Conservation (phyloP, 1,139 yeast genomes). For the Debaryomyces nepalensis region DNA sequence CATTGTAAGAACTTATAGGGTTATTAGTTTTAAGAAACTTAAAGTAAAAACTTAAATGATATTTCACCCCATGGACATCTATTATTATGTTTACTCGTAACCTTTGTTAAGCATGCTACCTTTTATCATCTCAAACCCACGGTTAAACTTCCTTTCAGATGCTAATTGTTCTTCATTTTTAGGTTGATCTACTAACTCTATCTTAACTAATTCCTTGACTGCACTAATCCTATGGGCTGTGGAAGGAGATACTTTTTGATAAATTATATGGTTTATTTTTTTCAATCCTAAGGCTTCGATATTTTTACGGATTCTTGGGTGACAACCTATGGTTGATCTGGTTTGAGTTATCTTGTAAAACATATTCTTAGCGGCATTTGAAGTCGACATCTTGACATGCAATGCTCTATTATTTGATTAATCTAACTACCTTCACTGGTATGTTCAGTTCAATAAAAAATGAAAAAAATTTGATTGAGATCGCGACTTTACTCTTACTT, state of each 20-base stretch:
- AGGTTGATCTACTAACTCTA: constrained; percentile 67
- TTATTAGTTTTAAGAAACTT: too few relatives aligned
- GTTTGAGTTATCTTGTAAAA: constrained; percentile 70
- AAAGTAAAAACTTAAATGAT: too few relatives aligned
- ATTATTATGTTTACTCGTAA: constrained; percentile 10
- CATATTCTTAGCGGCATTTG: constrained; percentile 21
- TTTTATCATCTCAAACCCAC: constrained; percentile 54
- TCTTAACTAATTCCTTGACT: constrained; percentile 88
- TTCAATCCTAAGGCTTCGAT: constrained; percentile 75
- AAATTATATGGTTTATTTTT: constrained; percentile 73
- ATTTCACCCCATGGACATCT: neutral
- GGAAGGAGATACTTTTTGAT: constrained; percentile 73
- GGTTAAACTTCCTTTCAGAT: constrained; percentile 59
- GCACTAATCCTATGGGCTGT: constrained; percentile 84
- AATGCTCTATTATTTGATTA: neutral
- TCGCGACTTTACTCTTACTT: constrained; percentile 3
- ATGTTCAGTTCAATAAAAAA: neutral
- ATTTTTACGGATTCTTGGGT: constrained; percentile 66
- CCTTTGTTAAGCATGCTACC: constrained; percentile 18
- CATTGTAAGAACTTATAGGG: too few relatives aligned
- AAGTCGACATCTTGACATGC: neutral
- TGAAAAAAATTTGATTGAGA: constrained; percentile 7
- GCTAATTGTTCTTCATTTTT: constrained; percentile 57
- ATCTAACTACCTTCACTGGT: neutral
- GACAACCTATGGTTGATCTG: constrained; percentile 86